These are phyloP conservation scores for Chloroidium sp. DNA, from an alignment of 163 green algal species.

Conservation along the genomic window DNA sequence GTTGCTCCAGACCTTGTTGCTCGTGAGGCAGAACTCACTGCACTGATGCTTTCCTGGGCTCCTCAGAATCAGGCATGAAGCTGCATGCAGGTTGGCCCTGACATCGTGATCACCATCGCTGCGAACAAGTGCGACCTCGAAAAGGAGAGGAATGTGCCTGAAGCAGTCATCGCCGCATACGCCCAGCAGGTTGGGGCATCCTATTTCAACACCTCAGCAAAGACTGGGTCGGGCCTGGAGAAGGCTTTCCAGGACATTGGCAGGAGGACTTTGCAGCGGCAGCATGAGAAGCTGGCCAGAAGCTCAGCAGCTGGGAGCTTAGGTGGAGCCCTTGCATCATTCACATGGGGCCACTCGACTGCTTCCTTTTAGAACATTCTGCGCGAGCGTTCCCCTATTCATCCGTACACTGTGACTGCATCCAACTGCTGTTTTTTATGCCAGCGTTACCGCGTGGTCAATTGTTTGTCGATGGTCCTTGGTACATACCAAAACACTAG, in stretches of 20 bases:
- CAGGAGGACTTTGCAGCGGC: not conserved
- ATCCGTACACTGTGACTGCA: not conserved
- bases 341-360: too few relatives aligned
- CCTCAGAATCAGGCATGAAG: too few relatives aligned
- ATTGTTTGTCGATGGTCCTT: too few relatives aligned
- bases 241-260: slow-evolving; percentile 5
- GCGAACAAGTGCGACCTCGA: slow-evolving; percentile 24
- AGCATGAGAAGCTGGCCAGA: not conserved
- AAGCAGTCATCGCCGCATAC: slow-evolving; percentile 2
- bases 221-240: slow-evolving; percentile 16
- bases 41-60: too few relatives aligned
- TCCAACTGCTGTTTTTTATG: not conserved
- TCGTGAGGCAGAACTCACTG: too few relatives aligned
- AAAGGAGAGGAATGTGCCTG: slow-evolving; percentile 4
- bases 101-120: slow-evolving; percentile 19
- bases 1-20: too few relatives aligned
- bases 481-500: too few relatives aligned
- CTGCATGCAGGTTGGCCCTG: slow-evolving; percentile 14
- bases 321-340: not conserved
- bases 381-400: too few relatives aligned
- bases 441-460: not conserved
- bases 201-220: slow-evolving; percentile 13
- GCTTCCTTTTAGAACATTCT: too few relatives aligned
- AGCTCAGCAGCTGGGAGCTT: not conserved
- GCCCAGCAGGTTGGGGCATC: slow-evolving; percentile 12